Evolutionary conservation across 441 rosid species (phyloP), one percentile per base, ranked within the genome.

Genomic region (Flueggea neowawraea): DNA sequence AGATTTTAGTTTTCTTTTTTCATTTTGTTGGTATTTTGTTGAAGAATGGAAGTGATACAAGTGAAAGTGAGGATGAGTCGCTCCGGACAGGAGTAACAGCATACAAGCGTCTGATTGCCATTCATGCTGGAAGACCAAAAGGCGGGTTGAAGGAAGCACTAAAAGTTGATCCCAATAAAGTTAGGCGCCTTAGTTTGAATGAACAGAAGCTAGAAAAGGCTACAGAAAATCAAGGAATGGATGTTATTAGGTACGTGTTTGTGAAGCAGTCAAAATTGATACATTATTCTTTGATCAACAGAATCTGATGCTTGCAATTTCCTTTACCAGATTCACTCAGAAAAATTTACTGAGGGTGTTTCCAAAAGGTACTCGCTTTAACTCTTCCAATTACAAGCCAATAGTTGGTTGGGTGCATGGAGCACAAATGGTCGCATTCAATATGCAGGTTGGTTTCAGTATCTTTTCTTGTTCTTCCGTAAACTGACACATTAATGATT

Each of bases 361-460:
- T 52, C 99, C 97, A 2, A 95, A 86, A 80, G 96, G 97, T 39
- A 79, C 71, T 39, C 86, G 98, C 6, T 64, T 95, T 47, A 78
- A 79, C 75, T 95, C 99, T 57, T 95, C 99, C 39, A 95, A 95
- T 65, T 95, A 91, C 73, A 88, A 87, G 57, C 99, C 99, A 4
- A 67, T 91, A 1, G 68, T 86, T 54, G 99, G 84, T 1, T 95
- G 99, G 97, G 81, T 80, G 72, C 97, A 87, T 73, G 99, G 97
- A 43, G 97, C 99, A 80, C 99, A 95, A 79, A 95, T 95, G 99
- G 99, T 95, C 60, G 99, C 99, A 43, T 95, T 91, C 66, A 91
- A 91, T 71, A 95, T 95, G 97, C 99, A 94, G 99, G 99, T 94
- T 50, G 60, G 54, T 28, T 53, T 60, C 43, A 15, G 45, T 48